Evolutionary conservation across 768 basidiomycete genomes (phyloP).

Genomic region (Amanita pseudoporphyria): DNA sequence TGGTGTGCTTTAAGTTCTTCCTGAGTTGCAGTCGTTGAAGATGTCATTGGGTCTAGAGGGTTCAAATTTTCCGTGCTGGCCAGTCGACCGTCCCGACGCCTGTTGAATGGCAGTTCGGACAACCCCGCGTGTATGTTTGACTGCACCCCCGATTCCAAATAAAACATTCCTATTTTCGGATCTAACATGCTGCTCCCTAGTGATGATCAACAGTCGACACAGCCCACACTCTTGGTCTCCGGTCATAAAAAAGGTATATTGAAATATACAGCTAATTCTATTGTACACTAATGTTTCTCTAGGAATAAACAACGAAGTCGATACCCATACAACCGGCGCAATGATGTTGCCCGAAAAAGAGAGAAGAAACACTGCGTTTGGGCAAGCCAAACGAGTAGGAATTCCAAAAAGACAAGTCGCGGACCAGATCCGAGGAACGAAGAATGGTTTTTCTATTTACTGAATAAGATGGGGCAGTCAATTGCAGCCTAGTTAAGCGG

Average conservation of each 20-base stretch:
- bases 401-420: not conserved
- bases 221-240: not conserved
- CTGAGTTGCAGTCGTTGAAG: slow-evolving; percentile 75
- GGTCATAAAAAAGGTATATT: not conserved
- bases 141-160: not conserved
- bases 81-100: not conserved
- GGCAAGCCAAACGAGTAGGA: not conserved
- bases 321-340: not conserved
- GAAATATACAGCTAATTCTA: not conserved
- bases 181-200: too few species aligned
- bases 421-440: too few species aligned
- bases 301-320: not conserved
- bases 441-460: not conserved
- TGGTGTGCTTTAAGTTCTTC: slow-evolving; percentile 64
- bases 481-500: not conserved
- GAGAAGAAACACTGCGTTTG: not conserved
- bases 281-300: not conserved
- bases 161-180: not conserved
- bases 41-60: slow-evolving; percentile 37
- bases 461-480: not conserved
- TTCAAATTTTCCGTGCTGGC: not conserved
- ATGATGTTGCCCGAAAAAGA: not conserved
- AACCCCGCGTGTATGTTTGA: not conserved
- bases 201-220: too few species aligned
- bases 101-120: not conserved